These are phyloP conservation scores for Ogataea kodamae DNA, from an alignment of 805 yeast genomes.

Conservation along the genomic window DNA sequence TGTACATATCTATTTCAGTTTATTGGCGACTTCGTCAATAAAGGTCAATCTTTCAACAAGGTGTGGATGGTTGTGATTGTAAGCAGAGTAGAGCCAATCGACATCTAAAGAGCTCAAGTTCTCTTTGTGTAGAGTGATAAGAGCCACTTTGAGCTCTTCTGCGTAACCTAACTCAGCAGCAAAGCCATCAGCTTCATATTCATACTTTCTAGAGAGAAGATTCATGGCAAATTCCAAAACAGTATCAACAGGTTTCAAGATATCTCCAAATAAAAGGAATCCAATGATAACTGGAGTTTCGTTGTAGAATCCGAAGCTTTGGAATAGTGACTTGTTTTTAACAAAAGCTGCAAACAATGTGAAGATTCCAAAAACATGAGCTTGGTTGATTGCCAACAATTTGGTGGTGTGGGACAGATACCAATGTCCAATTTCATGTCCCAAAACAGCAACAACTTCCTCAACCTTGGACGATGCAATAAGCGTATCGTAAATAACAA, in stretches of 20 bases:
- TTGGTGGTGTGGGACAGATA: conserved; percentile 81
- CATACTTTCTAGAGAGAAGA: conserved; percentile 76
- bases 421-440: conserved; percentile 99
- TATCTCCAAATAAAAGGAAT: conserved; percentile 71
- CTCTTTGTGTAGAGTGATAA: conserved; percentile 72
- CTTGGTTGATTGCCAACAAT: conserved; percentile 62
- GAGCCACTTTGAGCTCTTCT: conserved; percentile 61
- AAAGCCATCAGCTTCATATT: conserved; percentile 88
- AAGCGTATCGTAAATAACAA: conserved; percentile 89
- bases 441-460: conserved; percentile 90
- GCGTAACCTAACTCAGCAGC: conserved; percentile 76
- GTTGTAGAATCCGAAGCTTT: conserved; percentile 69
- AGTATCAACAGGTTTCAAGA: conserved; percentile 75
- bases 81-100: conserved; percentile 85
- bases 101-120: conserved; percentile 85
- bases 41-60: conserved; percentile 84
- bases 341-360: conserved; percentile 76
- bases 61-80: conserved; percentile 89
- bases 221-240: conserved; percentile 63
- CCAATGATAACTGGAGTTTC: conserved; percentile 78
- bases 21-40: conserved; percentile 41
- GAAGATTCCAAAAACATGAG: conserved; percentile 61
- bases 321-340: conserved; percentile 72
- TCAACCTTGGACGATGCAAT: conserved; percentile 70
- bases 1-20: conserved; percentile 15